These are phyloP conservation scores for Apodospora peruviana DNA, from an alignment of 495 filamentous ascomycete genomes.

Conservation along the genomic window DNA sequence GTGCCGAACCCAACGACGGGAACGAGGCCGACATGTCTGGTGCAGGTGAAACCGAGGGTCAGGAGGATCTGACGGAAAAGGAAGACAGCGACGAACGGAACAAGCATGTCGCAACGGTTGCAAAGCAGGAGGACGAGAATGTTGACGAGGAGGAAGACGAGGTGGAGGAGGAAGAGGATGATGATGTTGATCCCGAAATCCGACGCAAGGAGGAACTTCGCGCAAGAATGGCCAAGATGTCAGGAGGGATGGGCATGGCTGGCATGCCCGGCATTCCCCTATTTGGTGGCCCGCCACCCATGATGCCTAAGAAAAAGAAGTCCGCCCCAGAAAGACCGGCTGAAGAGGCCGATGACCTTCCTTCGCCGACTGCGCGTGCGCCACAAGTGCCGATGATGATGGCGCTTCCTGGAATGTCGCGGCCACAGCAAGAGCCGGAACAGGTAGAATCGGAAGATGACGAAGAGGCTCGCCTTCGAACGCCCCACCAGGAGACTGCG, in stretches of 20 bases:
- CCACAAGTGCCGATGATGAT: constrained; percentile 70
- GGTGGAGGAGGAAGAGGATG: constrained; percentile 68
- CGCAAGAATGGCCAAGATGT: constrained; percentile 97
- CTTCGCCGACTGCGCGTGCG: constrained; percentile 43
- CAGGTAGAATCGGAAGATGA: constrained; percentile 32
- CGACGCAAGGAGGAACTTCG: constrained; percentile 82
- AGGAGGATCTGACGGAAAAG: constrained; percentile 66
- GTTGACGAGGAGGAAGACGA: constrained; percentile 51
- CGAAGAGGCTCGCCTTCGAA: constrained; percentile 30
- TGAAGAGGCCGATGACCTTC: constrained; percentile 44
- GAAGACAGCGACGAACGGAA: constrained; percentile 65
- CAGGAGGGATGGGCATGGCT: constrained; percentile 94
- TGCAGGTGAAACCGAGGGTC: constrained; percentile 77
- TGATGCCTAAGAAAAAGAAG: constrained; percentile 60
- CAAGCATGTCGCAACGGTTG: constrained; percentile 22
- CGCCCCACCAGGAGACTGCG: constrained; percentile 31
- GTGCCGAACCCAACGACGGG: constrained; percentile 56
- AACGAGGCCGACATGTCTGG: constrained; percentile 90
- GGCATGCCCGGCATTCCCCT: constrained; percentile 86
- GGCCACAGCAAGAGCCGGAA: constrained; percentile 19
- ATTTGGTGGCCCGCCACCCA: constrained; percentile 54
- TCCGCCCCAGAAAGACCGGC: constrained; percentile 38
- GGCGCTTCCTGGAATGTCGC: constrained; percentile 66
- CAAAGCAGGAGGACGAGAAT: constrained; percentile 34
- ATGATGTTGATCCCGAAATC: constrained; percentile 88